Conservation (phyloP, 257 asterid genomes). For the Scutellaria baicalensis region DNA sequence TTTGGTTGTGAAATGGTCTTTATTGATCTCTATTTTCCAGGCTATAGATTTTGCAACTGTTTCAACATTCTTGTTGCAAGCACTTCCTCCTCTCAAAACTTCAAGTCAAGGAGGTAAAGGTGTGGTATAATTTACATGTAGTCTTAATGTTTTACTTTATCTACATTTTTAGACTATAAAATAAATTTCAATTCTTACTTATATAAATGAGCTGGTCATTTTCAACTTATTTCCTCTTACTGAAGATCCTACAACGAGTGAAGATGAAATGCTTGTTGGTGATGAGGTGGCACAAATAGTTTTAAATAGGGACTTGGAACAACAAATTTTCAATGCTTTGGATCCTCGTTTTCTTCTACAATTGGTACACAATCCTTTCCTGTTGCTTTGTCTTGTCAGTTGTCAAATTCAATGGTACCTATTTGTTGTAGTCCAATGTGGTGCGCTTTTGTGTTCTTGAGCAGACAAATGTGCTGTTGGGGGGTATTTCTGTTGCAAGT, state of each 20-base stretch:
- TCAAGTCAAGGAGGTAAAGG: slow-evolving; percentile 50
- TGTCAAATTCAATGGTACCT: background rate
- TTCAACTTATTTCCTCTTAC: slow-evolving; percentile 7
- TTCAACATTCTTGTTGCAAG: slow-evolving; percentile 72
- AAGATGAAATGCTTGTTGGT: slow-evolving; percentile 67
- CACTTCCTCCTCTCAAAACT: slow-evolving; percentile 59
- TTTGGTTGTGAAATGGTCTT: slow-evolving; percentile 8
- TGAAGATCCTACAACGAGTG: slow-evolving; percentile 48
- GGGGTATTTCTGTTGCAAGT: slow-evolving; percentile 37
- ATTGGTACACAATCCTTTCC: slow-evolving; percentile 44
- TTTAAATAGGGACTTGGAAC: slow-evolving; percentile 63
- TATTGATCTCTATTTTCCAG: slow-evolving; percentile 30
- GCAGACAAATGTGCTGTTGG: slow-evolving; percentile 74
- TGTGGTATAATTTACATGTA: background rate
- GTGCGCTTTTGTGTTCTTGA: slow-evolving; percentile 7
- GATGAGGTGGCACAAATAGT: slow-evolving; percentile 41
- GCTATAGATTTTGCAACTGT: slow-evolving; percentile 77
- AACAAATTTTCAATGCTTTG: slow-evolving; percentile 63
- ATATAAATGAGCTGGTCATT: background rate
- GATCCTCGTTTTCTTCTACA: slow-evolving; percentile 76
- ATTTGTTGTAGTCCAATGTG: slow-evolving; percentile 6
- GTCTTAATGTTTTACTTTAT: background rate
- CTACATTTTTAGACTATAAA: background rate
- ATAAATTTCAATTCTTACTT: background rate
- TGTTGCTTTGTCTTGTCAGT: background rate